These are phyloP conservation scores for Trichocladium antarcticum DNA, from an alignment of 495 filamentous ascomycete genomes.

Conservation along the genomic window DNA sequence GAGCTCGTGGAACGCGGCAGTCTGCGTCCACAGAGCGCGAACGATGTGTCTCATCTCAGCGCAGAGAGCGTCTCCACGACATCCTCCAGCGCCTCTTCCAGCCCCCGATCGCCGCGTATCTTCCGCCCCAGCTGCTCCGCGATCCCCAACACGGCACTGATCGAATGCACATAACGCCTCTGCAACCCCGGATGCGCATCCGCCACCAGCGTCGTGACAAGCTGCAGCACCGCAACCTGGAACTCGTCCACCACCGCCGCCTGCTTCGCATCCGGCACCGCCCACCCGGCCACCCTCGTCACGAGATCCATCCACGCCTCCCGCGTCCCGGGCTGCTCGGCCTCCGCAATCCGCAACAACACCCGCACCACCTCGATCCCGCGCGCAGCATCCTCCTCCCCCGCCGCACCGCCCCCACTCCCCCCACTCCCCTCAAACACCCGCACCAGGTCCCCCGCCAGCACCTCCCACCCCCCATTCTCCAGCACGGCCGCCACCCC, in stretches of 20 bases:
- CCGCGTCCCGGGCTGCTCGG: slow-evolving; percentile 24
- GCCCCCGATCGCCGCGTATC: slow-evolving; percentile 13
- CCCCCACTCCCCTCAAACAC: slow-evolving; percentile 27
- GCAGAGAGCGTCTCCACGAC: slow-evolving; percentile 15
- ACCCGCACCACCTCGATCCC: slow-evolving; percentile 45
- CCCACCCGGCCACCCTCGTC: slow-evolving; percentile 29
- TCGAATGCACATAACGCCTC: slow-evolving; percentile 36
- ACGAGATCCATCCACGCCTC: slow-evolving; percentile 43
- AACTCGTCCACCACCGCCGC: slow-evolving; percentile 32
- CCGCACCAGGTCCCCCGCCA: slow-evolving; percentile 36
- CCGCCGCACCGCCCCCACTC: slow-evolving; percentile 1
- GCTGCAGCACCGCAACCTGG: slow-evolving; percentile 39
- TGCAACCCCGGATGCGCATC: slow-evolving; percentile 35
- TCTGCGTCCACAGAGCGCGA: no score
- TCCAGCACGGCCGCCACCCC: slow-evolving; percentile 20
- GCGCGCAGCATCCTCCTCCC: slow-evolving; percentile 20
- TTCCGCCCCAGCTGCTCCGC: slow-evolving; percentile 25
- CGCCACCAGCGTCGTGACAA: slow-evolving; percentile 38
- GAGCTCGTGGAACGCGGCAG: not conserved
- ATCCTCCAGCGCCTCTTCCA: slow-evolving; percentile 22
- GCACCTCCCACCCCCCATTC: slow-evolving; percentile 43
- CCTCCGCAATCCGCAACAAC: slow-evolving; percentile 37
- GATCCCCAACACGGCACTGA: slow-evolving; percentile 31
- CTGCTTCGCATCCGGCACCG: slow-evolving; percentile 15
- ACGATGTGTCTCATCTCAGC: slow-evolving; percentile 5